Conservation (phyloP, 257 asterid genomes). For the Catharanthus roseus region DNA sequence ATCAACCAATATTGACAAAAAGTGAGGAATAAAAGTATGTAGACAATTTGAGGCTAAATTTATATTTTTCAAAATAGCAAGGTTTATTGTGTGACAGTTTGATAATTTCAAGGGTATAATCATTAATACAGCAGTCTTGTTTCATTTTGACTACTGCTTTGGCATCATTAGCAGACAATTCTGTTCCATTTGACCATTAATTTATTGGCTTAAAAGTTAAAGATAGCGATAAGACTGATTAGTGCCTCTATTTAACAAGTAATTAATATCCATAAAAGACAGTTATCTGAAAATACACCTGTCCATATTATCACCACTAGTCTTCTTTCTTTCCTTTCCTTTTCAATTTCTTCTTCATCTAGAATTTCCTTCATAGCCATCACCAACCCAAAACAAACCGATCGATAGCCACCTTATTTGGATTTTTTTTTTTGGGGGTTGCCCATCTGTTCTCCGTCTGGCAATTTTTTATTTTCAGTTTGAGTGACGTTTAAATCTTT, state of each 20-base stretch:
- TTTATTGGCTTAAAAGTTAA: too few species aligned
- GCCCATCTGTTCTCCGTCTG: background rate
- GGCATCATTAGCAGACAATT: background rate
- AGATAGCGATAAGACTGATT: background rate
- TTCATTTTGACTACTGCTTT: background rate
- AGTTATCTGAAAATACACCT: conserved; percentile 2
- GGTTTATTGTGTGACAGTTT: too few species aligned
- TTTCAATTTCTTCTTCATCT: conserved; percentile 6
- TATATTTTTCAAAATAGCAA: too few species aligned
- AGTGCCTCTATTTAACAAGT: background rate
- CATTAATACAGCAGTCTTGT: too few species aligned
- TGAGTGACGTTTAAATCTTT: conserved; percentile 24
- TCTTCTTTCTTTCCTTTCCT: background rate
- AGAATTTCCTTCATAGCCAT: background rate
- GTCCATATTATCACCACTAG: conserved; percentile 4
- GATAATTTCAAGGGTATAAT: too few species aligned
- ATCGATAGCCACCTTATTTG: too few species aligned
- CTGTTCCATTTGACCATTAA: background rate
- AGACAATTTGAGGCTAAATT: too few species aligned
- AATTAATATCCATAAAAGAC: too few species aligned
- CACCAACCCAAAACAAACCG: background rate
- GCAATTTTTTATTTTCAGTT: conserved; percentile 5
- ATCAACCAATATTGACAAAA: too few species aligned
- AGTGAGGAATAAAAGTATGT: too few species aligned
- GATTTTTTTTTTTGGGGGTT: too few species aligned